Conservation (phyloP, 352 stramenopile genomes). For the Discostella stelligera region DNA sequence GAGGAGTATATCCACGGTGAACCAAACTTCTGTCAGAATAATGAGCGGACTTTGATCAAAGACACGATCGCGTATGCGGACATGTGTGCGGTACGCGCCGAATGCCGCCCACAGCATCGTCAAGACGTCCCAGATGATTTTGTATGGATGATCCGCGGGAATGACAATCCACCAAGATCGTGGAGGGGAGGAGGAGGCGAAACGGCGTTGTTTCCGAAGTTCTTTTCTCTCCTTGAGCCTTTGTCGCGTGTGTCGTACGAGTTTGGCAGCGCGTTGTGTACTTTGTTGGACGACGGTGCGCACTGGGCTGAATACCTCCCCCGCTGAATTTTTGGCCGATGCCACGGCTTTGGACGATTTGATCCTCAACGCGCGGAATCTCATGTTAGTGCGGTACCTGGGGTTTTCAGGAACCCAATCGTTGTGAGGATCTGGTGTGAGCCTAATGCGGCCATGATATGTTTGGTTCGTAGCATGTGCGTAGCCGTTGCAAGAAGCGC, state of each 20-base stretch:
- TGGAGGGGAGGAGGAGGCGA: slow-evolving; percentile 4
- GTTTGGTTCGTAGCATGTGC: not conserved
- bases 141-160: slow-evolving; percentile 73
- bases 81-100: slow-evolving; percentile 62
- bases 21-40: slow-evolving; percentile 71
- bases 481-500: not conserved
- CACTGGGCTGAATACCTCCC: slow-evolving; percentile 26
- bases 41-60: slow-evolving; percentile 61
- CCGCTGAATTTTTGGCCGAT: slow-evolving; percentile 9
- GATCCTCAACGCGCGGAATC: not conserved
- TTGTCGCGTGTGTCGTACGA: slow-evolving; percentile 32
- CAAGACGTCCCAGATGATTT: slow-evolving; percentile 74
- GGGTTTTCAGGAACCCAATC: not conserved
- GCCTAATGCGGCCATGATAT: not conserved
- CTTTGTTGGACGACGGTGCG: slow-evolving; percentile 17
- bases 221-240: slow-evolving; percentile 30
- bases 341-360: slow-evolving; percentile 12
- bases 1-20: slow-evolving; percentile 73
- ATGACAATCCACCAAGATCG: slow-evolving; percentile 61
- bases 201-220: slow-evolving; percentile 23
- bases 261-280: slow-evolving; percentile 19
- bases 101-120: slow-evolving; percentile 70
- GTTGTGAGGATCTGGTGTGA: not conserved
- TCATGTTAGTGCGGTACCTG: slow-evolving; percentile 1
- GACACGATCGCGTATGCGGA: slow-evolving; percentile 64